phyloP scores from a whole-genome alignment of 352 stramenopile genomes.

The Thraustochytrium striatum region DNA sequence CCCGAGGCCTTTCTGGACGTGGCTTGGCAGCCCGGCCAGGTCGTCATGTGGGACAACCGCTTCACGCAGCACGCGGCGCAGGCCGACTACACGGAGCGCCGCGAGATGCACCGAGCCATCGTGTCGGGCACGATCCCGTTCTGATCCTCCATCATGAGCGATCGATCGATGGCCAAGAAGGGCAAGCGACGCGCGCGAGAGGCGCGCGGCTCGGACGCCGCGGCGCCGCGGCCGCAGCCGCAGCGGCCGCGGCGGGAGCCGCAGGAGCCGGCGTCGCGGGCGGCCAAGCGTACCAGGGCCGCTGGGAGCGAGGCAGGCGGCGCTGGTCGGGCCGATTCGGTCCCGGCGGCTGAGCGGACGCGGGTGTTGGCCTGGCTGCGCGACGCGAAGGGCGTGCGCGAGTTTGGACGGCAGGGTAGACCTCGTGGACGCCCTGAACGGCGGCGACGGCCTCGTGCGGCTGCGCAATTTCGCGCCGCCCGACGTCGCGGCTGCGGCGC shows the following conservation, averaged over 20 bases:
- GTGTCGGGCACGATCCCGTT: not conserved
- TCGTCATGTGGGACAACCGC: not conserved
- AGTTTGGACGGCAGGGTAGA: not conserved
- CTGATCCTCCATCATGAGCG: too few relatives aligned
- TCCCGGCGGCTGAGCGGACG: not conserved
- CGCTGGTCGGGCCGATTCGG: not conserved
- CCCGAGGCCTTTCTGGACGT: not conserved
- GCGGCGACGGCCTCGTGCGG: conserved; percentile 3
- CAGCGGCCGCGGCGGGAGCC: not conserved
- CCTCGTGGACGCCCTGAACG: conserved; percentile 4
- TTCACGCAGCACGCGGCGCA: not conserved
- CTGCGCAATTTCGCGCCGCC: conserved; percentile 35
- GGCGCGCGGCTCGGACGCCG: too few relatives aligned
- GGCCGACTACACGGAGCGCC: not conserved
- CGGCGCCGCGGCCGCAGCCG: not conserved
- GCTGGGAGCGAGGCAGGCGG: not conserved
- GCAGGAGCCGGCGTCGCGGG: not conserved
- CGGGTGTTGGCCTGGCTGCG: conserved; percentile 1
- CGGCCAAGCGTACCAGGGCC: not conserved
- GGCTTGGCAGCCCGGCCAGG: not conserved
- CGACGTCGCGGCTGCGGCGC: not conserved
- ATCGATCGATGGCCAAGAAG: too few relatives aligned
- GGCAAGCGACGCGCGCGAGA: too few relatives aligned
- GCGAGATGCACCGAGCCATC: not conserved
- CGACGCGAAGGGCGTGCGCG: not conserved